Conservation (phyloP, 305 asterid species). For the Fraxinus sp. region DNA sequence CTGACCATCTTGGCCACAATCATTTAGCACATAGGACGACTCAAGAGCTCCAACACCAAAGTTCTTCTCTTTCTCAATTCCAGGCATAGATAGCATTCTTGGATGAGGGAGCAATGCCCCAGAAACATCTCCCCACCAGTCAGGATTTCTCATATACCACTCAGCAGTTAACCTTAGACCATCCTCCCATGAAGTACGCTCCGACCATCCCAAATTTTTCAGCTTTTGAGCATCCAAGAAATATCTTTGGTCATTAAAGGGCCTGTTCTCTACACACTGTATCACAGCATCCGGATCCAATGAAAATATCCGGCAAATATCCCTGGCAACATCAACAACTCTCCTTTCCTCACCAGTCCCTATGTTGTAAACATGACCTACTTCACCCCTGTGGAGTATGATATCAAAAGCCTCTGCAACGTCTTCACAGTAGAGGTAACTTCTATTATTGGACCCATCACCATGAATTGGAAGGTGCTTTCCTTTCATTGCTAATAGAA, state of each 20-base stretch:
- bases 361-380: constrained; percentile 35
- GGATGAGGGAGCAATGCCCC: constrained; percentile 41
- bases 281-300: constrained; percentile 24
- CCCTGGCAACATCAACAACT: constrained; percentile 38
- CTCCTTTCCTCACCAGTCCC: constrained; percentile 39
- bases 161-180: constrained; percentile 38
- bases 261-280: constrained; percentile 36
- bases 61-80: constrained; percentile 26
- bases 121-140: constrained; percentile 44
- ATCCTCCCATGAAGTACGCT: constrained; percentile 34
- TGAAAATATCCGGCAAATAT: constrained; percentile 30
- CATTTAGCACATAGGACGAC: not conserved
- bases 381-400: constrained; percentile 38
- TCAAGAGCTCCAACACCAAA: constrained; percentile 6
- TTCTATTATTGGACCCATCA: constrained; percentile 37
- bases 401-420: constrained; percentile 40
- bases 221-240: constrained; percentile 30
- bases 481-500: constrained; percentile 39
- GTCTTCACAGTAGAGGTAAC: constrained; percentile 42
- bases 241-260: constrained; percentile 40
- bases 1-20: constrained; percentile 21
- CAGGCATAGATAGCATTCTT: constrained; percentile 32
- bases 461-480: constrained; percentile 38
- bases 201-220: constrained; percentile 34
- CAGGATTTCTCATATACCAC: constrained; percentile 38